Percentiles rank a stretch among this genome's conserved stretches.
Evolutionary conservation across 164 flowering plant genomes (phyloP).

Genomic region (Kingdonia uniflora): DNA sequence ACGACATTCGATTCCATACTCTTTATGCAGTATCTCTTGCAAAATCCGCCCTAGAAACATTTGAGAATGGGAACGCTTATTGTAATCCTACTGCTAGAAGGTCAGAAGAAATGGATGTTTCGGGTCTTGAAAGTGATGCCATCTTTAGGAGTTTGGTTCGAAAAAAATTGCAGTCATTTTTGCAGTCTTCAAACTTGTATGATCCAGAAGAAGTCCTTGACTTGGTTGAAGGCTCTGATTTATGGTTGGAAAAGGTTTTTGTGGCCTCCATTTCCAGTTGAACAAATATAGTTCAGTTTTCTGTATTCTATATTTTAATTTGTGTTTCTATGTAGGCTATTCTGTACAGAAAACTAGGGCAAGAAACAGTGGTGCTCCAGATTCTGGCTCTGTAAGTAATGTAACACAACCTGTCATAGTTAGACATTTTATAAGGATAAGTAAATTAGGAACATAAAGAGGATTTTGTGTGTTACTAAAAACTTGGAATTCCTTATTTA

Average conservation of each 20-base stretch:
- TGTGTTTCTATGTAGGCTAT: slow-evolving; percentile 62
- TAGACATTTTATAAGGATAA: background rate
- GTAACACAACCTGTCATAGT: background rate
- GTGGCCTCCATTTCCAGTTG: slow-evolving; percentile 1
- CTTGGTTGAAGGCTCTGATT: slow-evolving; percentile 84
- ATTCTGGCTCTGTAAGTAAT: slow-evolving; percentile 84
- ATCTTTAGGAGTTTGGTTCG: slow-evolving; percentile 44
- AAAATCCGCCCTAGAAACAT: slow-evolving; percentile 59
- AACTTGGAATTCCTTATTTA: too few relatives aligned
- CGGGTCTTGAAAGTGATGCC: slow-evolving; percentile 20
- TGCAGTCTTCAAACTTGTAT: slow-evolving; percentile 84
- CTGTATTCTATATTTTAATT: background rate
- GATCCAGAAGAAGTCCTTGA: slow-evolving; percentile 91
- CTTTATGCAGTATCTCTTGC: slow-evolving; percentile 86
- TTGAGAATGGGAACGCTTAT: slow-evolving; percentile 21
- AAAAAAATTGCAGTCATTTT: slow-evolving; percentile 75
- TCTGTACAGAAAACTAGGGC: slow-evolving; percentile 86
- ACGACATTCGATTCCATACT: slow-evolving; percentile 69
- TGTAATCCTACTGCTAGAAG: slow-evolving; percentile 16
- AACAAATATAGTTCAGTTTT: background rate
- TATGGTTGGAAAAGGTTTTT: slow-evolving; percentile 93
- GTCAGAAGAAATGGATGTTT: slow-evolving; percentile 11
- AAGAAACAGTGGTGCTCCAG: slow-evolving; percentile 87
- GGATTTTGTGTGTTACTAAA: too few relatives aligned
- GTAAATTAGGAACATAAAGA: background rate